These are phyloP conservation scores for Hypoxylon sp. DNA, from an alignment of 2,329 filamentous ascomycete species.

Conservation along the genomic window DNA sequence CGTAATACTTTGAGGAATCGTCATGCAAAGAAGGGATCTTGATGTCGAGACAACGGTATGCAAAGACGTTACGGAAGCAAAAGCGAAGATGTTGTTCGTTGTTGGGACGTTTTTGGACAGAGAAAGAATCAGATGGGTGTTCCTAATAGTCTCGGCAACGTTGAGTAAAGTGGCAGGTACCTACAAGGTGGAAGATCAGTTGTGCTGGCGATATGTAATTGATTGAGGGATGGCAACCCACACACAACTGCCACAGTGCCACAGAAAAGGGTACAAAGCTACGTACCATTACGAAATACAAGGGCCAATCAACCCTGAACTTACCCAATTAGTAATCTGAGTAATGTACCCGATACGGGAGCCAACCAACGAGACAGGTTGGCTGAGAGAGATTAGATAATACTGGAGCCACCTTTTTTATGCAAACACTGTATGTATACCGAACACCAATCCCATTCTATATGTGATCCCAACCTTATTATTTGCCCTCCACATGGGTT, in stretches of 20 bases:
- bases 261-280: conserved; percentile 19
- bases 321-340: conserved; percentile 38
- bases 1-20: conserved; percentile 11
- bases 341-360: conserved; percentile 16
- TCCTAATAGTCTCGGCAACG: conserved; percentile 37
- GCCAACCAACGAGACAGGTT: conserved; percentile 18
- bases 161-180: conserved; percentile 43
- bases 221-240: conserved; percentile 40
- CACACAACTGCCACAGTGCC: conserved; percentile 35
- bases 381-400: conserved; percentile 6
- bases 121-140: conserved; percentile 39
- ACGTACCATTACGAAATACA: conserved; percentile 36
- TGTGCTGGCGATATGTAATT: conserved; percentile 51
- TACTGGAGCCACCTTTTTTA: conserved; percentile 3
- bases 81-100: conserved; percentile 28
- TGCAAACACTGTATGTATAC: conserved; percentile 28
- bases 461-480: neutral
- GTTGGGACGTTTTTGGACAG: conserved; percentile 24
- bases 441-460: too few species aligned
- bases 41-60: conserved; percentile 34
- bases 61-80: conserved; percentile 37
- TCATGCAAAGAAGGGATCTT: conserved; percentile 24
- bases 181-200: conserved; percentile 41
- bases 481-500: conserved; percentile 8
- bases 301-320: conserved; percentile 35